A percentile compares a stretch with the other conserved stretches of the same genome.
phyloP scores from a whole-genome alignment of 495 filamentous ascomycete genomes.

The Choiromyces venosus region DNA sequence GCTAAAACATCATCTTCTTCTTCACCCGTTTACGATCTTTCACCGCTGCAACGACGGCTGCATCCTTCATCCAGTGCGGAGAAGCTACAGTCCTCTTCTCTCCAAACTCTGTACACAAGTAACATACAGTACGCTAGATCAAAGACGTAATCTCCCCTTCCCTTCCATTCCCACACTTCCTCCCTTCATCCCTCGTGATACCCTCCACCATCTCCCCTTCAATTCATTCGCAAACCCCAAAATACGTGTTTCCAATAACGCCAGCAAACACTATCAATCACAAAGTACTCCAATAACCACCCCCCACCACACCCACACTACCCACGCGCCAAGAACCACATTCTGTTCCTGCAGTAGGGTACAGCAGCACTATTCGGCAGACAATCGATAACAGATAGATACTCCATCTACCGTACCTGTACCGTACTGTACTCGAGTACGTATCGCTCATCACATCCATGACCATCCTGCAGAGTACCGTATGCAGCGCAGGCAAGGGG shows the following conservation, averaged over 20 bases:
- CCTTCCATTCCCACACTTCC: no score
- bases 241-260: background rate
- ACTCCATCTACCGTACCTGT: no score
- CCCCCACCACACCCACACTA: no score
- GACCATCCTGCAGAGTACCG: background rate
- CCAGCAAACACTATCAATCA: background rate
- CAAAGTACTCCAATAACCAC: background rate
- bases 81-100: no score
- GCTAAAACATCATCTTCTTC: background rate
- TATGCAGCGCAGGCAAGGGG: no score
- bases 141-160: no score
- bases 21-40: background rate
- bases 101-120: background rate
- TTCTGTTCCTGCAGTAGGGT: background rate
- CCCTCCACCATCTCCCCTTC: no score
- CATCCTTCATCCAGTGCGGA: no score
- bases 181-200: background rate
- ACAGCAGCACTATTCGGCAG: background rate
- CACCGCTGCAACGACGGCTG: no score
- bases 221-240: no score
- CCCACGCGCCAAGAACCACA: background rate
- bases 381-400: background rate
- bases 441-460: background rate
- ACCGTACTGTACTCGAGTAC: background rate
- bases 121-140: no score